Base-by-base conservation (phyloP, 768 basidiomycete genomes). In the Jaapia argillacea region DNA sequence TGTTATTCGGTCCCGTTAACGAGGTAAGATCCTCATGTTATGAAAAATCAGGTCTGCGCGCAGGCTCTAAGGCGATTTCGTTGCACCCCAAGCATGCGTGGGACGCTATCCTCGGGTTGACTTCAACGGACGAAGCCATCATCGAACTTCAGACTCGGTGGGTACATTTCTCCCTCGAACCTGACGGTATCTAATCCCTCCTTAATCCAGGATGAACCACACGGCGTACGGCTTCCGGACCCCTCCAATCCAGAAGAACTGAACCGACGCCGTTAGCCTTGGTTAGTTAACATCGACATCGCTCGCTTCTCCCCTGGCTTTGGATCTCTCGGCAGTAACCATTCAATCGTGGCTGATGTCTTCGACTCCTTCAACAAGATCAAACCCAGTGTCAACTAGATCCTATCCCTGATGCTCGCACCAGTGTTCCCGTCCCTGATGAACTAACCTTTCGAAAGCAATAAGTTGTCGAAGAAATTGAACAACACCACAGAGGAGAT, bases 271-370 rank as follows among this genome's bases (percentile, higher is more conserved):
- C 16, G 13, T n/a, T 26, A n/a, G 37, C n/a, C 14, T 38, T 77
- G 75, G 6, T 59, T 80, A 3, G 79, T 80, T 50, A 68, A 63
- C 1, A 64, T 80, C 40, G 75, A 77, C 13, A 71, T 79, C 26
- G 75, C 74, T 5, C 74, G 76, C 0, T 80, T 79, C 44, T 70
- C 71, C 3, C 71, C 79, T 48, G 63, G 76, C 51, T 81, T 60
- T 10, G 67, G 68, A 12, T 56, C 71, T 1, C 61, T 79, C 4
- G 67, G 72, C 12, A 75, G 76, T 4, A 65, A 71, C 43, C 55
- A 54, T 22, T 62, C 71, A 3, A 48, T 60, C 2, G 62, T 77
- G 14, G 56, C 58, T 2, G 40, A 46, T 10, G 48, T 51, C 4
- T 59, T 57, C 45, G 53, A 56, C 41, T 24, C 50, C 22, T 26